Base-by-base conservation (phyloP, 2,329 filamentous ascomycete species). In the Colletotrichum sansevieriae region DNA sequence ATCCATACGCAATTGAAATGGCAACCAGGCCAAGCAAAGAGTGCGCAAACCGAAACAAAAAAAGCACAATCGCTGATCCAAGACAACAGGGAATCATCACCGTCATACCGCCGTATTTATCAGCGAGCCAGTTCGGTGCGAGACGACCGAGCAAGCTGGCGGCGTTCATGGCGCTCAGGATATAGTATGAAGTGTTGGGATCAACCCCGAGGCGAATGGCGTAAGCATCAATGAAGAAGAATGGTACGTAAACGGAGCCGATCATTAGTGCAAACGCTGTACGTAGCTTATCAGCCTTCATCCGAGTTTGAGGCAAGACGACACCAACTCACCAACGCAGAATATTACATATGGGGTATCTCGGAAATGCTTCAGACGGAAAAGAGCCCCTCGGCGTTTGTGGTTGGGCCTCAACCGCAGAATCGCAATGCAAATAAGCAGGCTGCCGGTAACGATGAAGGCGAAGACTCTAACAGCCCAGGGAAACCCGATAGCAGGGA, bases 81-180 rank as follows among this genome's bases (percentile, higher is more conserved):
- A 72, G 18, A 25, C 62, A 70, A 41, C 69, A 66, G 15, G 69
- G 41, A 3, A 69, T 44, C 49, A 66, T 67, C 18, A 71, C 29
- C 8, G 41, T 72, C 55, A 71, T 66, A 13, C 66, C 70, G 12
- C 68, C 71, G 41, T 66, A 59, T 18, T 60, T 51, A 20, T 67
- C 70, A 15, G 70, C 70, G 10, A 72, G 33, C 67, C 61, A 71
- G 59, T 70, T 72, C 4, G 71, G 71, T 1, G 64, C 58, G 15
- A 72, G 54, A 8, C 71, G 71, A 9, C 71, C 70, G 3, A 72
- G 43, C 15, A 71, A 63, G 20, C 63, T 71, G 7, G 63, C 71
- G 7, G 70, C 70, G 43, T 72, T 72, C 43, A 72, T 63, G 47
- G 71, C 66, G 39, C 70, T 58, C 11, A 72, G 65, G 15, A 72